Percentiles rank a stretch among this genome's conserved stretches.
Conservation (phyloP, 805 yeast species). For the Starmerella bombicola region DNA sequence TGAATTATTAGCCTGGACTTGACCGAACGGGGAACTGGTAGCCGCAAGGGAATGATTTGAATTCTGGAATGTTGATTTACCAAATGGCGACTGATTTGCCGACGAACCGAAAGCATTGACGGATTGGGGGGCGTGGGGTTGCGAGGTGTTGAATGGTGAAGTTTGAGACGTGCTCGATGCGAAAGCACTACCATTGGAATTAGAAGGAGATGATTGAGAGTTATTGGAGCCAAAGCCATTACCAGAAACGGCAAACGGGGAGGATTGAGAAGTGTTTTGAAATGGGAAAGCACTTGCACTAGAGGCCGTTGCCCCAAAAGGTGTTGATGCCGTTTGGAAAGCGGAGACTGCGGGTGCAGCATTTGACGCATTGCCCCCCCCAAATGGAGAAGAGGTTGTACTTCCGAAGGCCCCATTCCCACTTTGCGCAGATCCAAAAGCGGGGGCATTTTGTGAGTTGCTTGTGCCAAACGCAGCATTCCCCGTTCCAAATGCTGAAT, state of each 20-base stretch:
- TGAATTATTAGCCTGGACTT: too few species aligned
- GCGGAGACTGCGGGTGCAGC: neutral
- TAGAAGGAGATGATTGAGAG: too few species aligned
- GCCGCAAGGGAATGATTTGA: too few species aligned
- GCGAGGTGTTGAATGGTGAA: too few species aligned
- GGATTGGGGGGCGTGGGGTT: too few species aligned
- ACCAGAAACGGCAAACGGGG: too few species aligned
- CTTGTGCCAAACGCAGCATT: slow-evolving; percentile 19
- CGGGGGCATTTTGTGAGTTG: slow-evolving; percentile 1
- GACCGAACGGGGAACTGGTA: too few species aligned
- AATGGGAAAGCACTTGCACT: neutral
- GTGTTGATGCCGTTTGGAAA: neutral
- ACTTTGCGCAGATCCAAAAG: slow-evolving; percentile 2
- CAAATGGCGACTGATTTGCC: neutral
- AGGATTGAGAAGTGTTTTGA: too few species aligned
- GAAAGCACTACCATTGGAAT: too few species aligned
- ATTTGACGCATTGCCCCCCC: neutral
- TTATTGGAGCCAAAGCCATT: neutral
- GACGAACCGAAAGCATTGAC: neutral
- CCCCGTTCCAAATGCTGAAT: slow-evolving; percentile 25
- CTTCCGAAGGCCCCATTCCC: too few species aligned
- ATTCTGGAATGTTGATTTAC: too few species aligned
- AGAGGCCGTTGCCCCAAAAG: neutral
- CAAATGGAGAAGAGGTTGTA: neutral
- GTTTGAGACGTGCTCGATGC: too few species aligned